Conservation (phyloP, 2,329 filamentous ascomycete species). For the Hypoxylon sp. region DNA sequence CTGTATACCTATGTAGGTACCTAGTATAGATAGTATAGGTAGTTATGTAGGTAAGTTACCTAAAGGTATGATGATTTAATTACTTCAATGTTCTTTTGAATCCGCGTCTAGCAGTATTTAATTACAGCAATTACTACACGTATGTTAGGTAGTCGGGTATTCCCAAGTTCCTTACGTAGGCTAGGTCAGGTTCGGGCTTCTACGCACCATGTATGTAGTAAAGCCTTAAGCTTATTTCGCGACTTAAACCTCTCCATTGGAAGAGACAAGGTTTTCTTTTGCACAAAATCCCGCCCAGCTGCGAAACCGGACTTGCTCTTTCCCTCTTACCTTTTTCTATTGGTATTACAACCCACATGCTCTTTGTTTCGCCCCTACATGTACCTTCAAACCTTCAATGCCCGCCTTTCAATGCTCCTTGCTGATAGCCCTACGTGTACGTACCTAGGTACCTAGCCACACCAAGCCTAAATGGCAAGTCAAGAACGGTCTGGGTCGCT, state of each 20-base stretch:
- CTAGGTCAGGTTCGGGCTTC: constrained; percentile 2
- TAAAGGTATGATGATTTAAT: too few relatives aligned
- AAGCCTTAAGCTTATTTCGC: constrained; percentile 4
- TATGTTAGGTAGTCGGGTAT: too few relatives aligned
- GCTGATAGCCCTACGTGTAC: constrained; percentile 1
- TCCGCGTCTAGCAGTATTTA: neutral
- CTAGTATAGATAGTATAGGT: too few relatives aligned
- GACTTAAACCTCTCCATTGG: neutral
- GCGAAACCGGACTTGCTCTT: constrained; percentile 16
- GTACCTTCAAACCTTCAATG: too few relatives aligned
- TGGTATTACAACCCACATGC: neutral
- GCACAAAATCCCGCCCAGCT: constrained; percentile 13
- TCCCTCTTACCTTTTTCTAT: constrained; percentile 1
- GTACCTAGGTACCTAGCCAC: constrained; percentile 3
- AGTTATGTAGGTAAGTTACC: too few relatives aligned
- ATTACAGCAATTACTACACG: neutral
- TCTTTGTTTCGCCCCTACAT: constrained; percentile 8
- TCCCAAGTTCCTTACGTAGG: neutral
- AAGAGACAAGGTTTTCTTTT: constrained; percentile 2
- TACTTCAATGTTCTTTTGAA: neutral
- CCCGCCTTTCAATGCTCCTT: too few relatives aligned
- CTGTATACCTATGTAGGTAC: neutral
- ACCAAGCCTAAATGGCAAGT: constrained; percentile 19
- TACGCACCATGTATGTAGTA: constrained; percentile 1
- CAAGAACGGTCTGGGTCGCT: constrained; percentile 42